These are phyloP conservation scores for Echites panduratus DNA, from an alignment of 257 asterid genomes.

Conservation along the genomic window DNA sequence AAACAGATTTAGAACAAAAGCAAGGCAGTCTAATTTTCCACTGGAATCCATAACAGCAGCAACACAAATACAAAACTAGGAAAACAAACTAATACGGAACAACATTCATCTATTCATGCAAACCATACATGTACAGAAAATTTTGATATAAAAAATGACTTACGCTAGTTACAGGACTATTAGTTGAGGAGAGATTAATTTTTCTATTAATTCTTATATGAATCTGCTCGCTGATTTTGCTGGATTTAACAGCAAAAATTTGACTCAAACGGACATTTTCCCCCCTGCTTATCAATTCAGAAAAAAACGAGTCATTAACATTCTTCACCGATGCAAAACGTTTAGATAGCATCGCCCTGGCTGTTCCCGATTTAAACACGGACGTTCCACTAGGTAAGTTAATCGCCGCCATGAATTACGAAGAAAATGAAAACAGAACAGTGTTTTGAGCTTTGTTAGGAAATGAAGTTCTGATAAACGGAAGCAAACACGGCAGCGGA, in stretches of 20 bases:
- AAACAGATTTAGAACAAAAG: neutral
- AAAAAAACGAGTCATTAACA: constrained; percentile 31
- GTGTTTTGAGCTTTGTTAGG: neutral
- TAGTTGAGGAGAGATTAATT: constrained; percentile 24
- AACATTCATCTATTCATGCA: neutral
- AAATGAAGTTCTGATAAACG: neutral
- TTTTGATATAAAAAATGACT: constrained; percentile 10
- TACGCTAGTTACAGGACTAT: constrained; percentile 49
- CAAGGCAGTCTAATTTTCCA: neutral
- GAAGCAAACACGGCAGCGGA: neutral
- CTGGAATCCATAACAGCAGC: neutral
- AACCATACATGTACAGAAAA: neutral
- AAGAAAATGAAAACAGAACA: neutral
- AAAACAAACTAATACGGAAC: neutral
- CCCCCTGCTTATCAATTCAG: constrained; percentile 21
- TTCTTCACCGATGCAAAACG: constrained; percentile 43
- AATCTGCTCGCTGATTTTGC: constrained; percentile 18
- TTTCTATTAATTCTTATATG: constrained; percentile 18
- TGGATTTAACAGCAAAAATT: constrained; percentile 27
- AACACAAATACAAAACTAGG: neutral
- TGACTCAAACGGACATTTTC: constrained; percentile 2
- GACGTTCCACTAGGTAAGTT: constrained; percentile 39
- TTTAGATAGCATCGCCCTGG: constrained; percentile 13
- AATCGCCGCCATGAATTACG: constrained; percentile 40
- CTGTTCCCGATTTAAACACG: constrained; percentile 26